A percentile compares a stretch with the other conserved stretches of the same genome.
Evolutionary conservation across 495 filamentous ascomycete species (phyloP).

Genomic region (Trichoderma asperelloides): DNA sequence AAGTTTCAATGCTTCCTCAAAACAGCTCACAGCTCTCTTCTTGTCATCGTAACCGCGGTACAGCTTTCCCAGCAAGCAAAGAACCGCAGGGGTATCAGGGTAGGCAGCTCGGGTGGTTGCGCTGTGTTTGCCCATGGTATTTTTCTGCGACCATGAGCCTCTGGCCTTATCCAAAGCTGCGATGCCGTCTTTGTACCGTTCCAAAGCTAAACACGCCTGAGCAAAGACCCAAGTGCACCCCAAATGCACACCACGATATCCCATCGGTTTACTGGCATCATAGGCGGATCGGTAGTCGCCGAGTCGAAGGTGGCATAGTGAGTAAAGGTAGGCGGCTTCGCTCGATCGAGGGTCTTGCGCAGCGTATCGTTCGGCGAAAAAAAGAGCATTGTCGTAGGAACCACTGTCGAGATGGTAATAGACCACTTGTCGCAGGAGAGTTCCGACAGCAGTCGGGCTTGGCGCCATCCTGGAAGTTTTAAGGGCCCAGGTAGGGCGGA

Average conservation of each 20-base stretch:
- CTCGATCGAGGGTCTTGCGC: slow-evolving; percentile 70
- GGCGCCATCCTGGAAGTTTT: slow-evolving; percentile 52
- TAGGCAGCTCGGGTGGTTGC: slow-evolving; percentile 60
- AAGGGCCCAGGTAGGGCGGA: not conserved
- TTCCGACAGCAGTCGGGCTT: slow-evolving; percentile 52
- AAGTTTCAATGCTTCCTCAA: slow-evolving; percentile 75
- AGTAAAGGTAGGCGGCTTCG: slow-evolving; percentile 74
- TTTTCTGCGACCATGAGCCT: slow-evolving; percentile 59
- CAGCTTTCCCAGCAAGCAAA: slow-evolving; percentile 77
- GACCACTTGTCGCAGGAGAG: slow-evolving; percentile 74
- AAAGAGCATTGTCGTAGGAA: slow-evolving; percentile 77
- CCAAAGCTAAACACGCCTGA: slow-evolving; percentile 73
- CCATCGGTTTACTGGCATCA: slow-evolving; percentile 57
- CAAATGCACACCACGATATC: slow-evolving; percentile 59
- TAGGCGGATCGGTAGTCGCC: slow-evolving; percentile 60
- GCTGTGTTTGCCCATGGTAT: slow-evolving; percentile 64
- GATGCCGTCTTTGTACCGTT: slow-evolving; percentile 70
- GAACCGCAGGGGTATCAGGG: slow-evolving; percentile 75
- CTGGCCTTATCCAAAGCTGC: slow-evolving; percentile 68
- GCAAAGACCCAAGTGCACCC: slow-evolving; percentile 90
- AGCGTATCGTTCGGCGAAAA: slow-evolving; percentile 76
- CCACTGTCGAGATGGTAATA: slow-evolving; percentile 93
- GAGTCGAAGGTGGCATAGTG: slow-evolving; percentile 72
- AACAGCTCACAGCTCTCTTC: slow-evolving; percentile 71
- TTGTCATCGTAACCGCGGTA: slow-evolving; percentile 73